Conservation (phyloP, 2,329 filamentous ascomycete genomes). For the Fusarium bulbicola region DNA sequence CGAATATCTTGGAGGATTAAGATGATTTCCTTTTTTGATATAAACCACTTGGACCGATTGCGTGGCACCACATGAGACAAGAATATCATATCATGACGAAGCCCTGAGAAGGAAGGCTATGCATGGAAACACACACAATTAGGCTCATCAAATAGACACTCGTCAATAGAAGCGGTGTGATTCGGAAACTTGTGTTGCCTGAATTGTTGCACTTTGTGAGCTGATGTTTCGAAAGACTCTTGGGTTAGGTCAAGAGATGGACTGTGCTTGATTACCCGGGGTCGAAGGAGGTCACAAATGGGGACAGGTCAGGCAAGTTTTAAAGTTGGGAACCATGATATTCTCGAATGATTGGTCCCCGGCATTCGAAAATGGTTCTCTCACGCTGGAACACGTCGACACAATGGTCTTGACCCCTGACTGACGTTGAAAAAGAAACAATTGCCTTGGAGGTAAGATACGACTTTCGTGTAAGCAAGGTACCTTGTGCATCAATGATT, state of each 20-base stretch:
- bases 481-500: neutral
- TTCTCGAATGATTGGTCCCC: slow-evolving; percentile 4
- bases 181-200: slow-evolving; percentile 3
- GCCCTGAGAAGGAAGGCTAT: neutral
- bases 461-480: neutral
- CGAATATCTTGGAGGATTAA: neutral
- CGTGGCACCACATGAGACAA: slow-evolving; percentile 32
- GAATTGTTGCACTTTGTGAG: slow-evolving; percentile 8
- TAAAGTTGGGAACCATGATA: neutral
- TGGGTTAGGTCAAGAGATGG: slow-evolving; percentile 23
- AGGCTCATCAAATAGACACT: neutral
- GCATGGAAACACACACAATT: slow-evolving; percentile 9
- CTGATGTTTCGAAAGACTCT: slow-evolving; percentile 27
- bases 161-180: slow-evolving; percentile 26
- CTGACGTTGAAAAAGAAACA: neutral
- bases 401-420: neutral
- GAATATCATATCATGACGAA: neutral
- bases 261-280: slow-evolving; percentile 29
- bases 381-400: neutral
- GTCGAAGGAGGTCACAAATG: slow-evolving; percentile 7
- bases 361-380: neutral
- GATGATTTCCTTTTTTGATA: neutral
- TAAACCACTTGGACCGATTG: slow-evolving; percentile 12
- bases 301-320: slow-evolving; percentile 11
- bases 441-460: slow-evolving; percentile 3